Evolutionary conservation across 2,329 filamentous ascomycete species (phyloP).

Genomic region (Fusarium scirpi): DNA sequence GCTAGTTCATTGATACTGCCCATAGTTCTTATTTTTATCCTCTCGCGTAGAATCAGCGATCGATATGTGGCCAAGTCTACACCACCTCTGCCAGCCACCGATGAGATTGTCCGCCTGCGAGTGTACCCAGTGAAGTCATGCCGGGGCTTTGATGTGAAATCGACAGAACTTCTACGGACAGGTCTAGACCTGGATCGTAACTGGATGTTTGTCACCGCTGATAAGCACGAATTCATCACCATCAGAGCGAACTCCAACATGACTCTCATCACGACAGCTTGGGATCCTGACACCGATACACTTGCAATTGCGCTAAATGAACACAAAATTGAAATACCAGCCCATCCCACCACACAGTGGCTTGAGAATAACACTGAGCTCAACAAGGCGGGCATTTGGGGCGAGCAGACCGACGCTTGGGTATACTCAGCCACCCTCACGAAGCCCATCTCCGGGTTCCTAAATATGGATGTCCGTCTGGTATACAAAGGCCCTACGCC

Average conservation of each 20-base stretch:
- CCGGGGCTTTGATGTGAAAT: slow-evolving; percentile 67
- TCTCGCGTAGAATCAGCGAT: slow-evolving; percentile 2
- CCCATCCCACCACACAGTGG: slow-evolving; percentile 66
- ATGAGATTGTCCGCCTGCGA: slow-evolving; percentile 55
- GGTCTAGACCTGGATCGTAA: slow-evolving; percentile 72
- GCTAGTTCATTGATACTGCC: slow-evolving; percentile 6
- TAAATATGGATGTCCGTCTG: slow-evolving; percentile 66
- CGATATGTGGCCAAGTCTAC: slow-evolving; percentile 2
- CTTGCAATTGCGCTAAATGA: slow-evolving; percentile 62
- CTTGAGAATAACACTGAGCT: slow-evolving; percentile 64
- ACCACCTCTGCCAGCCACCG: slow-evolving; percentile 23
- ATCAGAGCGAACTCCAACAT: slow-evolving; percentile 71
- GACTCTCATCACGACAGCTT: slow-evolving; percentile 64
- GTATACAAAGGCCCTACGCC: slow-evolving; percentile 72
- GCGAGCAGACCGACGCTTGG: slow-evolving; percentile 67
- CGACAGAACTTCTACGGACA: slow-evolving; percentile 63
- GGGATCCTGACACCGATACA: slow-evolving; percentile 53
- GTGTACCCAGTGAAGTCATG: slow-evolving; percentile 77
- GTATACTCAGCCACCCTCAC: slow-evolving; percentile 65
- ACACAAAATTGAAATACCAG: slow-evolving; percentile 63
- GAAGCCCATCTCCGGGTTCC: slow-evolving; percentile 65
- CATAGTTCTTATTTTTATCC: slow-evolving; percentile 15
- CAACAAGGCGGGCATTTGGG: slow-evolving; percentile 68
- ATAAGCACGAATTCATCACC: slow-evolving; percentile 68
- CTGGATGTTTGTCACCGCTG: slow-evolving; percentile 73